A percentile compares a stretch with the other conserved stretches of the same genome.
phyloP scores from a whole-genome alignment of 2,329 filamentous ascomycete genomes.

The Oidium heveae region DNA sequence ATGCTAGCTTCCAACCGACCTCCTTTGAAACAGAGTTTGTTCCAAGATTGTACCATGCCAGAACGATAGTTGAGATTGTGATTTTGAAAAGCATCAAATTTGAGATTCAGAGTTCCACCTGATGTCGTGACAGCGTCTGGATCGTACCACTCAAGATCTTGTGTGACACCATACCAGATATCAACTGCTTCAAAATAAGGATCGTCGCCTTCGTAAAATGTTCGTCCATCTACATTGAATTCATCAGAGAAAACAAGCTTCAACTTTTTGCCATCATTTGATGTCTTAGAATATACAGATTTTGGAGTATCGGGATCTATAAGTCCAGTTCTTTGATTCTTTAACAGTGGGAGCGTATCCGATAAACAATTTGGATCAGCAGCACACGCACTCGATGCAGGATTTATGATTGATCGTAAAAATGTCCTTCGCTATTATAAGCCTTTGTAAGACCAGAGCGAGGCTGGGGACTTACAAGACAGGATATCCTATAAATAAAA shows the following conservation, averaged over 20 bases:
- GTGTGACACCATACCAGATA: slow-evolving; percentile 47
- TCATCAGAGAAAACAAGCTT: slow-evolving; percentile 45
- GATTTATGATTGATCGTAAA: slow-evolving; percentile 18
- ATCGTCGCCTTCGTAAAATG: slow-evolving; percentile 47
- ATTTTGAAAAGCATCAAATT: slow-evolving; percentile 38
- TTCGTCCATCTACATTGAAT: slow-evolving; percentile 39
- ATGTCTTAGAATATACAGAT: slow-evolving; percentile 27
- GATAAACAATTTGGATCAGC: slow-evolving; percentile 17
- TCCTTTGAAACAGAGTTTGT: slow-evolving; percentile 47
- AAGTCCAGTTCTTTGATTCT: slow-evolving; percentile 32
- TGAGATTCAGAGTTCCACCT: slow-evolving; percentile 35
- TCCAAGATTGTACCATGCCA: slow-evolving; percentile 54
- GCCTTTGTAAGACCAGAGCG: slow-evolving; percentile 1
- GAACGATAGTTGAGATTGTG: slow-evolving; percentile 42
- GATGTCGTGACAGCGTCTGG: slow-evolving; percentile 38
- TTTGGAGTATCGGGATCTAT: slow-evolving; percentile 44
- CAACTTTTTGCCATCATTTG: slow-evolving; percentile 32
- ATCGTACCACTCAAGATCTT: slow-evolving; percentile 47
- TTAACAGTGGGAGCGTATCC: slow-evolving; percentile 20
- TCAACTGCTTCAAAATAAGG: slow-evolving; percentile 42
- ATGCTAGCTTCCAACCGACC: slow-evolving; percentile 45
- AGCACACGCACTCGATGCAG: slow-evolving; percentile 11
- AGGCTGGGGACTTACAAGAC: slow-evolving; percentile 29
- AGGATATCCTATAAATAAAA: slow-evolving; percentile 44
- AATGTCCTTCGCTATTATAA: slow-evolving; percentile 25